Conservation (phyloP, 164 flowering plant genomes). For the Litsea cubeba region DNA sequence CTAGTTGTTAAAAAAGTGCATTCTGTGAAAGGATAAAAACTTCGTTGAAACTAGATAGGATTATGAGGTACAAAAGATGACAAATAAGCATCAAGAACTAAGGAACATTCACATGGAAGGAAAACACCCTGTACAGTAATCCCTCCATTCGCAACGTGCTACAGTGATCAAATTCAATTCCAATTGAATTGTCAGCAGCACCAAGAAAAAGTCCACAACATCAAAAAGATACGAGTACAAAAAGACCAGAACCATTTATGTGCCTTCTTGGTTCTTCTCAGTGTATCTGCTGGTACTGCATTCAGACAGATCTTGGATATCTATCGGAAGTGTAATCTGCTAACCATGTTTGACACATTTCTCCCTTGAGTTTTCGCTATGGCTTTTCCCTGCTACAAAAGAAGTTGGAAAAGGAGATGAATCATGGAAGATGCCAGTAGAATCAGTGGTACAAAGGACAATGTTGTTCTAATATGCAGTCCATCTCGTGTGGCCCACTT, state of each 20-base stretch:
- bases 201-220: neutral
- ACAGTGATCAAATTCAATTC: neutral
- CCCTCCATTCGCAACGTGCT: neutral
- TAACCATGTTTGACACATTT: neutral
- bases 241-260: too few species aligned
- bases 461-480: neutral
- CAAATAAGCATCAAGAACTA: neutral
- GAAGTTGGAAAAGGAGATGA: neutral
- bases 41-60: neutral
- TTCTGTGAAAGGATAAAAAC: neutral
- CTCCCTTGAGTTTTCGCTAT: neutral
- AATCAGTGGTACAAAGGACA: neutral
- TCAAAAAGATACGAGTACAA: too few species aligned
- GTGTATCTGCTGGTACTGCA: neutral
- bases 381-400: conserved; percentile 1
- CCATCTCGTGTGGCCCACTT: neutral
- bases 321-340: conserved; percentile 1
- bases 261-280: too few species aligned
- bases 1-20: too few species aligned
- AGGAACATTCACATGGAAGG: neutral
- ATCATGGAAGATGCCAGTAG: neutral
- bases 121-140: neutral
- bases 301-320: neutral
- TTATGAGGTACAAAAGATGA: neutral
- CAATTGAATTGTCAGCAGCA: neutral